Percentiles rank a stretch among this genome's conserved stretches.
Conservation (phyloP, 805 yeast genomes). For the Saccharomyces mikatae region DNA sequence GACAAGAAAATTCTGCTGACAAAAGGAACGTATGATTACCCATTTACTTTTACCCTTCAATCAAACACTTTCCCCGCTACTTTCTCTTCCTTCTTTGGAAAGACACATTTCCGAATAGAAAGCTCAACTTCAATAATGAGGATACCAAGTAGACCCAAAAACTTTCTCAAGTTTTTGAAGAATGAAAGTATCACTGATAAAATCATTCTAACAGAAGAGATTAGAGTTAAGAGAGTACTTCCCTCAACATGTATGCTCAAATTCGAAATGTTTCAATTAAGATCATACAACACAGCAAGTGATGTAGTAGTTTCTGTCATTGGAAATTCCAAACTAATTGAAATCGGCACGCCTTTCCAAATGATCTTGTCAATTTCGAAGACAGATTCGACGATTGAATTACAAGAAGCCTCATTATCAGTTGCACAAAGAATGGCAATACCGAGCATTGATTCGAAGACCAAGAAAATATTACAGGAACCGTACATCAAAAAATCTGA, state of each 20-base stretch:
- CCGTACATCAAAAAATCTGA: constrained; percentile 8
- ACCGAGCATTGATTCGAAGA: constrained; percentile 10
- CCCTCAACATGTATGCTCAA: constrained; percentile 3
- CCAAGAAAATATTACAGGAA: constrained; percentile 3
- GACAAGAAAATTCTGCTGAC: neutral
- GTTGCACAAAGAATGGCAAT: constrained; percentile 12
- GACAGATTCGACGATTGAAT: constrained; percentile 1
- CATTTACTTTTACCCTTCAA: constrained; percentile 10
- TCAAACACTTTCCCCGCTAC: constrained; percentile 9
- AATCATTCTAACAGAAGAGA: constrained; percentile 9
- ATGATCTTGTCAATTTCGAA: constrained; percentile 5
- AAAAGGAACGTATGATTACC: constrained; percentile 10
- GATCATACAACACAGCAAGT: neutral
- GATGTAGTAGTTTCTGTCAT: neutral
- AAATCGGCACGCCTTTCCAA: constrained; percentile 10
- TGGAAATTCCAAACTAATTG: constrained; percentile 12
- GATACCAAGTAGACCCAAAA: constrained; percentile 4
- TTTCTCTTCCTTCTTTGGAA: constrained; percentile 8
- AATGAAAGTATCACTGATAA: constrained; percentile 7
- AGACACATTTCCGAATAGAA: constrained; percentile 12
- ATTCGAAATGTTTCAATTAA: neutral
- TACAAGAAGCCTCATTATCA: constrained; percentile 5
- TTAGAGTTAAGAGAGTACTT: constrained; percentile 10
- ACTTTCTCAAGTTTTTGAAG: constrained; percentile 1
- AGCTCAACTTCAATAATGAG: constrained; percentile 4